These are phyloP conservation scores for Leccinum truebloodii DNA, from an alignment of 768 basidiomycete genomes.

Conservation along the genomic window DNA sequence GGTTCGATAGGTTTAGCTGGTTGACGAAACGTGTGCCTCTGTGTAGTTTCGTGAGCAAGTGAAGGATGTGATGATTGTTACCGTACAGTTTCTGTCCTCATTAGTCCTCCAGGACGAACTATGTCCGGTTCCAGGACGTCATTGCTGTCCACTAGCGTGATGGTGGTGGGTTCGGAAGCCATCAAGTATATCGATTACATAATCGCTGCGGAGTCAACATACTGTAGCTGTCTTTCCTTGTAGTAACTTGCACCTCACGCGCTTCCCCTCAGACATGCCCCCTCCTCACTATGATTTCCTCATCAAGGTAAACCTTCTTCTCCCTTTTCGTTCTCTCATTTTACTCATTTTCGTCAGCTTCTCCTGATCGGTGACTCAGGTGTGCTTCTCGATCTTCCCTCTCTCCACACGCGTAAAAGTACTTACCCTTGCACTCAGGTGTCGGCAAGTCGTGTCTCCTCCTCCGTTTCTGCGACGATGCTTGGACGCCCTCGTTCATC, in stretches of 20 bases:
- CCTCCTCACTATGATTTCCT: constrained; percentile 97
- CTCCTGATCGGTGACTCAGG: constrained; percentile 97
- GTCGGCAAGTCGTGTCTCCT: constrained; percentile 97
- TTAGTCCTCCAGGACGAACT: constrained; percentile 73
- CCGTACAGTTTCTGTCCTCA: constrained; percentile 63
- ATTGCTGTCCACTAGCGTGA: constrained; percentile 66
- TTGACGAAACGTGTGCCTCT: constrained; percentile 82
- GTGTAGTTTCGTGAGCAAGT: constrained; percentile 9
- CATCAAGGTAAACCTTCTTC: constrained; percentile 66
- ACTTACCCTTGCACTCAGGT: constrained; percentile 45
- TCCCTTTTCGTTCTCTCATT: background rate
- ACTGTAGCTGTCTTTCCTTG: too few relatives aligned
- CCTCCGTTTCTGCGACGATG: constrained; percentile 97
- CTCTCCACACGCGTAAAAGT: background rate
- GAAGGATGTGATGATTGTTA: background rate
- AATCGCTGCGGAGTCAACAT: constrained; percentile 15
- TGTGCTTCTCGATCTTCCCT: constrained; percentile 44
- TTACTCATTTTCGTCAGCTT: constrained; percentile 50
- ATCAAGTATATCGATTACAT: constrained; percentile 10
- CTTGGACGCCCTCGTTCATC: constrained; percentile 99
- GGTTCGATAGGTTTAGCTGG: constrained; percentile 75
- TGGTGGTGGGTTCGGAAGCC: constrained; percentile 23
- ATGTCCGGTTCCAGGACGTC: constrained; percentile 86
- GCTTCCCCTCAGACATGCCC: constrained; percentile 53
- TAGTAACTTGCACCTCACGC: background rate